Percentiles rank a stretch among this genome's conserved stretches.
These are phyloP conservation scores for Neurospora cerealis DNA, from an alignment of 495 filamentous ascomycete genomes.

Conservation along the genomic window DNA sequence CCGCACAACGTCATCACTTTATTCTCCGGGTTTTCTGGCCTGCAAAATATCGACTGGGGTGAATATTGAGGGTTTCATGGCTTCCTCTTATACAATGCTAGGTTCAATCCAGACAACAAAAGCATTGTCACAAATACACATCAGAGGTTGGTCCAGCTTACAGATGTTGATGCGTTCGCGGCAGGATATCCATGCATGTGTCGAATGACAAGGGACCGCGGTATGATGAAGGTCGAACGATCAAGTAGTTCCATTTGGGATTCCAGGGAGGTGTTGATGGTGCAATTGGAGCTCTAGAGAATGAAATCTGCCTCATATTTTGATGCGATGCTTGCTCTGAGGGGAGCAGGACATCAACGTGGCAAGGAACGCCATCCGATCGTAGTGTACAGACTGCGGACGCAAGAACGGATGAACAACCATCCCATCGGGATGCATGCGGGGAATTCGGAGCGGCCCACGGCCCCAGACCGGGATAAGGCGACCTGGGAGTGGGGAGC, in stretches of 20 bases:
- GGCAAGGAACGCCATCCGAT: neutral
- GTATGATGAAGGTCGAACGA: neutral
- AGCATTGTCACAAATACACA: neutral
- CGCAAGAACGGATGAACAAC: neutral
- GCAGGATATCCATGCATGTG: neutral
- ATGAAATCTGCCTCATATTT: neutral
- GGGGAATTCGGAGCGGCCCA: neutral
- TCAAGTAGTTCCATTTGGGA: neutral
- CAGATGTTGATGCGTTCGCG: neutral
- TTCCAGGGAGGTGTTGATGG: neutral
- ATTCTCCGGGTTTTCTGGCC: neutral
- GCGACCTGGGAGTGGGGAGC: neutral
- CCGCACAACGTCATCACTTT: neutral
- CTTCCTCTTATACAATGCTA: neutral
- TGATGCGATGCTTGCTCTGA: neutral
- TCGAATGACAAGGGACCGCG: neutral
- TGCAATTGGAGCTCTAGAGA: neutral
- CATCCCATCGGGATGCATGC: neutral
- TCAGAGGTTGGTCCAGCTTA: neutral
- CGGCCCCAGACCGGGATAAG: neutral
- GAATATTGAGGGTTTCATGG: neutral
- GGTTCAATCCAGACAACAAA: neutral
- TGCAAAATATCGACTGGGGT: neutral
- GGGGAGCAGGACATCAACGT: neutral
- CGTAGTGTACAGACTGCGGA: neutral